Percentiles rank a stretch among this genome's conserved stretches.
phyloP scores from a whole-genome alignment of 768 basidiomycete species.

The Kondoa subrosea region DNA sequence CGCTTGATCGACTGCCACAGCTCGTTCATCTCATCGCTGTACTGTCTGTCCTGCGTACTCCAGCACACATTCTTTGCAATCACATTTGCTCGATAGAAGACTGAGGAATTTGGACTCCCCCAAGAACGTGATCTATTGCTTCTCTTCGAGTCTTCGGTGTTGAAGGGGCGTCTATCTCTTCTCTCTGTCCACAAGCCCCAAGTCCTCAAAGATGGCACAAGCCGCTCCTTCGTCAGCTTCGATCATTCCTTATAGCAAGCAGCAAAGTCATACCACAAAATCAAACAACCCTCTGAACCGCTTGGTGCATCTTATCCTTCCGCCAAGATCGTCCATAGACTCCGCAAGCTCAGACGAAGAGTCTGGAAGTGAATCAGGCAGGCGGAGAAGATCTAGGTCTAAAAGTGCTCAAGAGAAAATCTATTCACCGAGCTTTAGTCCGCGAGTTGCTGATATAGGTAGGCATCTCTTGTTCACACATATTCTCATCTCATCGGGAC shows the following conservation, averaged over 20 bases:
- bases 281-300: background rate
- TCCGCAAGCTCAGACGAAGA: background rate
- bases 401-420: background rate
- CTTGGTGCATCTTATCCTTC: background rate
- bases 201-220: background rate
- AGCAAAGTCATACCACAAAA: background rate
- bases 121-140: too few species aligned
- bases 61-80: too few species aligned
- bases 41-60: too few species aligned
- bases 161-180: too few species aligned
- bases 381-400: background rate
- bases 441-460: background rate
- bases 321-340: background rate
- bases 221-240: background rate
- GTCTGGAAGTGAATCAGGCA: background rate
- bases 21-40: too few species aligned
- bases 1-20: too few species aligned
- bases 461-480: too few species aligned
- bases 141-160: too few species aligned
- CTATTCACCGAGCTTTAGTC: background rate
- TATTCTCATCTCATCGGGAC: background rate
- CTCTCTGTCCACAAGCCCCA: too few species aligned
- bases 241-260: background rate
- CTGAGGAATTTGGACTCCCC: too few species aligned
- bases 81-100: too few species aligned